A percentile compares a stretch with the other conserved stretches of the same genome.
phyloP scores from a whole-genome alignment of 2,329 filamentous ascomycete species.

The Fusarium austroafricanum region DNA sequence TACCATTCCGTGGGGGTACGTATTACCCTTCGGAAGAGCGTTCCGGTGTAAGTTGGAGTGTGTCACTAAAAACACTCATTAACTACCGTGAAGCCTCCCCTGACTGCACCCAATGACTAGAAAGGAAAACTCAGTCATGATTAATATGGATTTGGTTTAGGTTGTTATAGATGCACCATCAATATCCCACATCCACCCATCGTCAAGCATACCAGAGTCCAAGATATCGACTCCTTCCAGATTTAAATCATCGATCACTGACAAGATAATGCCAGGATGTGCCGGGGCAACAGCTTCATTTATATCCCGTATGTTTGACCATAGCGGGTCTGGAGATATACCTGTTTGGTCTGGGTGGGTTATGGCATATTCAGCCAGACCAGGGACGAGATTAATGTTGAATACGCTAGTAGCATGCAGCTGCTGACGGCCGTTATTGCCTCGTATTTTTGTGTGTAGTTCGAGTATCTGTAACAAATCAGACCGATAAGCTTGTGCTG shows the following conservation, averaged over 20 bases:
- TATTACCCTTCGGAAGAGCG: conserved; percentile 2
- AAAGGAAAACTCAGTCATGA: too few species aligned
- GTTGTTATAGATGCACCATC: neutral
- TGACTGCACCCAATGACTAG: too few species aligned
- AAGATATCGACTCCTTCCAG: conserved; percentile 7
- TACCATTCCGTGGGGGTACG: conserved; percentile 2
- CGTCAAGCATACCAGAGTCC: conserved; percentile 23
- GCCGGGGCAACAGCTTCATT: neutral
- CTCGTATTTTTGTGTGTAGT: conserved; percentile 29
- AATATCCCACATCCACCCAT: conserved; percentile 34
- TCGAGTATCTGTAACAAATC: conserved; percentile 34
- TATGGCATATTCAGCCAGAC: conserved; percentile 22
- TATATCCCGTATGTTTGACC: conserved; percentile 22
- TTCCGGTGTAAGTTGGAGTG: conserved; percentile 9
- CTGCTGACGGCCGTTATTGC: neutral
- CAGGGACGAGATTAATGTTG: neutral
- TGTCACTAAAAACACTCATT: neutral
- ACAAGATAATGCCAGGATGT: conserved; percentile 26
- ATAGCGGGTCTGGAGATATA: conserved; percentile 32
- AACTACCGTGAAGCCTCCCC: too few species aligned
- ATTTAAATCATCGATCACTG: conserved; percentile 34
- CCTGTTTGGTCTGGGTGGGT: conserved; percentile 6
- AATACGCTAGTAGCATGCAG: neutral
- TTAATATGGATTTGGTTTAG: neutral
- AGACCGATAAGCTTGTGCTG: conserved; percentile 31